These are phyloP conservation scores for Phlyctochytrium planicorne DNA, from an alignment of 192 early-diverging fungal genomes.

Conservation along the genomic window DNA sequence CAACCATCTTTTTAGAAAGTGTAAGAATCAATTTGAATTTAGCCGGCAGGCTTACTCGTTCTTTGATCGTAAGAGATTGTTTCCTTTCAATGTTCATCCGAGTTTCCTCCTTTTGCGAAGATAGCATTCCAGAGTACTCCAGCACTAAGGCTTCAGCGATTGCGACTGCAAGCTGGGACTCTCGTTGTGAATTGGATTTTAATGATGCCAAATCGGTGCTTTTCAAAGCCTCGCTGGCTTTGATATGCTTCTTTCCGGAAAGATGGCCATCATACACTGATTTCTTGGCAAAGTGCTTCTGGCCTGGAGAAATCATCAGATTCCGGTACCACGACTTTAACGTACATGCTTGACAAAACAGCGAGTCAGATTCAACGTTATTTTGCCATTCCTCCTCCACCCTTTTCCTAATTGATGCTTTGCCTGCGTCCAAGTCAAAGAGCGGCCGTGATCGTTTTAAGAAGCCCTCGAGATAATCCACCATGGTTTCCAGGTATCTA, in stretches of 20 bases:
- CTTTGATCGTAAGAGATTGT: slow-evolving; percentile 85
- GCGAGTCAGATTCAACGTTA: slow-evolving; percentile 38
- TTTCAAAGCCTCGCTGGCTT: slow-evolving; percentile 49
- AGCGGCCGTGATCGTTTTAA: slow-evolving; percentile 75
- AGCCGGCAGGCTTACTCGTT: slow-evolving; percentile 54
- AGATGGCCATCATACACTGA: slow-evolving; percentile 84
- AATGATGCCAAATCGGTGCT: background rate
- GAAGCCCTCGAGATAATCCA: slow-evolving; percentile 70
- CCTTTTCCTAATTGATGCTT: slow-evolving; percentile 40
- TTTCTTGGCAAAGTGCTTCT: slow-evolving; percentile 80
- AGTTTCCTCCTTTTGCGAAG: slow-evolving; percentile 69
- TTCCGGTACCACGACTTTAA: slow-evolving; percentile 25
- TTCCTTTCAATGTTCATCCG: slow-evolving; percentile 86
- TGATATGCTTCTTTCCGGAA: slow-evolving; percentile 88
- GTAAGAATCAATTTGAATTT: background rate
- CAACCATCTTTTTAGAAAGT: slow-evolving; percentile 35
- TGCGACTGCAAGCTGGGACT: too few relatives aligned
- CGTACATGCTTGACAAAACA: slow-evolving; percentile 75
- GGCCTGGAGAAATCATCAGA: slow-evolving; percentile 37
- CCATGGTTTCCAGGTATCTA: slow-evolving; percentile 66
- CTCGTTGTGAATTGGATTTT: too few relatives aligned
- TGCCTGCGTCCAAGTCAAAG: slow-evolving; percentile 61
- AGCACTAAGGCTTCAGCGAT: slow-evolving; percentile 60
- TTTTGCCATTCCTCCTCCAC: slow-evolving; percentile 68
- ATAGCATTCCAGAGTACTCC: slow-evolving; percentile 45